Base-by-base conservation (phyloP, 2,329 filamentous ascomycete species). In the Periconia sp. region DNA sequence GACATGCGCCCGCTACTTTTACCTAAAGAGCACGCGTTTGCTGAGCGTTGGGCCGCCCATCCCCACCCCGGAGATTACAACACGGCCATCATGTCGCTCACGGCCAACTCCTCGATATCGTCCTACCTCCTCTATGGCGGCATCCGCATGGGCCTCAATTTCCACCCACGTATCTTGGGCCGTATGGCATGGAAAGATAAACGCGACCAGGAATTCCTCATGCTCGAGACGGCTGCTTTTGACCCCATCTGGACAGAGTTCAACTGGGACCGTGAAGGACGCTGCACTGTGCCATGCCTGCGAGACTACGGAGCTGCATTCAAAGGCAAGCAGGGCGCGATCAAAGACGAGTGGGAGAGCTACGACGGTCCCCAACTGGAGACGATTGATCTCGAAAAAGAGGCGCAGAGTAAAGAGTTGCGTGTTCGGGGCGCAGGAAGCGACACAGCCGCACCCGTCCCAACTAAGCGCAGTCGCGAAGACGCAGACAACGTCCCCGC, bases 171-270 rank as follows among this genome's bases (percentile, higher is more conserved):
- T 13, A 74, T 81, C 4, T 72, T 82, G 17, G 78, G 79, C 3
- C 73, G 78, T 33, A 80, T 82, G 76, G 76, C 78, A 3, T 79
- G 78, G 67, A 80, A 80, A 53, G 79, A 82, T 46, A 72, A 73
- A 3, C 71, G 77, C 33, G 78, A 79, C 41, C 71, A 74, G 4
- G 78, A 81, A 43, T 75, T 81, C 38, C 68, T 75, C 8, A 82
- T 81, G 78, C 70, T 82, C n/a, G 78, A 81, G 57, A 80, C 78
- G 1, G 78, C 75, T 4, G 74, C 78, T 4, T 81, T 81, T 42
- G 79, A 82, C 50, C 78, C 79, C 1, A 79, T 81, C 54, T 81
- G 79, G 79, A 77, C 78, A 1, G 77, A 81, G 50, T 80, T 80
- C 59, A 79, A 80, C 52, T 78, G 74, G 72, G 78, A 74, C 24